Base-by-base conservation (phyloP, 805 yeast genomes). In the Yarrowia osloensis region DNA sequence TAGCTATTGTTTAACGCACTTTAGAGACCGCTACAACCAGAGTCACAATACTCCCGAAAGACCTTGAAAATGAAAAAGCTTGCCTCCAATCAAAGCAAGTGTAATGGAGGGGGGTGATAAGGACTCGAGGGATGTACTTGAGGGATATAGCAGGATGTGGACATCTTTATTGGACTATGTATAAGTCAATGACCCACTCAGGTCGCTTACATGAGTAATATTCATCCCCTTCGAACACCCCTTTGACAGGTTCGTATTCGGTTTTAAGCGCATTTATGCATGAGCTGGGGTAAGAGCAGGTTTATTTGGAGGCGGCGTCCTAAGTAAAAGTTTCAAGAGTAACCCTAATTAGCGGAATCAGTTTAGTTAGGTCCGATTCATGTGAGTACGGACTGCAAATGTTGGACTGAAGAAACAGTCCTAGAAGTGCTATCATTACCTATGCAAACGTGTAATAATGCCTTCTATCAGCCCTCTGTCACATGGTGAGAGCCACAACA, bases 51-150 rank as follows among this genome's bases (percentile, higher is more conserved):
- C 39, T 37, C 40, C 40, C 55, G 55, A 31, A 52, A 52, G 21
- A 52, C 22, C 55, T 22, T 17, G 28, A 21, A 54, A n/a, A 35
- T 35, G 61, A 35, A 54, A 33, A 54, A 54, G 40, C 61, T 54
- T 54, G 31, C 61, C 59, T 35, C 61, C 61, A 54, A 54, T 54
- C 61, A 54, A 37, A 54, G 44, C 61, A 35, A 52, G 42, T 24
- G 15, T 52, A 35, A 33, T 5, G 17, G 22, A 28, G 8, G 28
- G 13, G 5, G 2, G 6, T 22, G 40, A 50, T 50, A 50, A 31
- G 33, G n/a, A n/a, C n/a, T n/a, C n/a, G n/a, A n/a, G n/a, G 15
- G 24, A 21, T n/a, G 17, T n/a, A n/a, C 31, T n/a, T n/a, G n/a
- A n/a, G n/a, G n/a, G n/a, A n/a, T n/a, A n/a, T n/a, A n/a, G n/a